Evolutionary conservation across 768 basidiomycete species (phyloP), one percentile per base, ranked within the genome.

Genomic region (Inosperma sp.): DNA sequence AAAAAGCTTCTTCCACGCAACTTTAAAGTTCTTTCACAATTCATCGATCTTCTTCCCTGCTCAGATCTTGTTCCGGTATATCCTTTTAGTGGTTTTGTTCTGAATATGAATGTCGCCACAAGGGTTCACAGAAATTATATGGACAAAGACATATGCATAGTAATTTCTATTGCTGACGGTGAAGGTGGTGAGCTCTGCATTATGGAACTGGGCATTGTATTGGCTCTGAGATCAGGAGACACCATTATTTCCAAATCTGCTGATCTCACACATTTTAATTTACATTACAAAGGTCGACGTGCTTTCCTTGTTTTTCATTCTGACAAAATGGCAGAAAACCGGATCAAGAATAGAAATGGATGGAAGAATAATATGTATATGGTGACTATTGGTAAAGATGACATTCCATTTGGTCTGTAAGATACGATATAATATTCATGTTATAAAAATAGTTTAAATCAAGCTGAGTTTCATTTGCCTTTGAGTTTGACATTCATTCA

Each of bases 301-400:
- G n/a, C n/a, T n/a, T n/a, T n/a, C n/a, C 13, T 64, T n/a, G 62
- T 64, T 17, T 19, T 60, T 19, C 62, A 64, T 22, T 48, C 54
- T 17, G 62, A 64, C 29, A 13, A 12, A 4, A 6, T 5, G 1
- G n/a, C 22, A 9, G 35, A 50, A 8, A 5, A 7, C 2, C 55
- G 47, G 45, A 43, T 27, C 5, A 27, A 39, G 9, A 21, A 49
- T 8, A 17, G 27, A 16, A 55, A 58, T 52, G 57, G 53, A 1
- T 58, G 49, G 56, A 37, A 16, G 0, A 4, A 14, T 16, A 54
- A 54, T 23, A n/a, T 40, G 3, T 49, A 49, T n/a, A 46, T 45
- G 14, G 34, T 21, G 41, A 16, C 36, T 41, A 14, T 21, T 4
- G 13, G 13, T 12, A 14, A 12, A n/a, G 12, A 14, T 41, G 12